Base-by-base conservation (phyloP, 352 stramenopile genomes). In the Saprolegnia parasitica region DNA sequence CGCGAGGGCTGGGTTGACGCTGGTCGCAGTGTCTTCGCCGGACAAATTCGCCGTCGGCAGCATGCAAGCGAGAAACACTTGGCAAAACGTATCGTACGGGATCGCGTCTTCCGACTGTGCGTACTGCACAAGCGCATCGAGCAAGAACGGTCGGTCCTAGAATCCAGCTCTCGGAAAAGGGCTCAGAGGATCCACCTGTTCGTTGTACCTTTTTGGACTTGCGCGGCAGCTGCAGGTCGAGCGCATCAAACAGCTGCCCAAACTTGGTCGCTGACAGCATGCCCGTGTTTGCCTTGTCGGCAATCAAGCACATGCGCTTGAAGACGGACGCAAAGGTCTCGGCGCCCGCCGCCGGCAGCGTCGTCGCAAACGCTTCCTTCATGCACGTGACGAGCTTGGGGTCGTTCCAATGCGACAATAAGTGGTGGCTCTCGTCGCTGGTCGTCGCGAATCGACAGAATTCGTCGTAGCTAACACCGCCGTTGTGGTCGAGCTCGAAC, bases 281-380 rank as follows among this genome's bases (percentile, higher is more conserved):
- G 5, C 85, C 83, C 0, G 75, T 83, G 0, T 77, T 83, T 10
- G 90, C 81, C 55, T 90, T 89, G 74, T 93, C 85, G 16, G 91
- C 81, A 49, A 91, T 93, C 20, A 73, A 77, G 71, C 91, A 91
- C 83, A 90, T 93, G 42, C 85, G 77, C 50, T 90, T 89, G 21
- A 93, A 67, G 15, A 84, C 89, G 15, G 73, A 77, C 62, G 81
- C 88, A 60, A 86, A 93, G 0, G 78, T 76, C 18, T 54, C 70
- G 23, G 81, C 73, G 20, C 76, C 87, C 35, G 71, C 68, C 0
- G 65, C 54, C 0, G 80, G 83, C 5, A 93, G 74, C 42, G 42
- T 11, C 11, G 73, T 61, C 67, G 81, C 65, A 24, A 65, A 68
- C 1, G 56, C 24, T 11, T 67, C 75, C 16, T 66, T 21, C 9